A percentile compares a stretch with the other conserved stretches of the same genome.
phyloP scores from a whole-genome alignment of 2,329 filamentous ascomycete species.

The Plenodomus lindquistii region DNA sequence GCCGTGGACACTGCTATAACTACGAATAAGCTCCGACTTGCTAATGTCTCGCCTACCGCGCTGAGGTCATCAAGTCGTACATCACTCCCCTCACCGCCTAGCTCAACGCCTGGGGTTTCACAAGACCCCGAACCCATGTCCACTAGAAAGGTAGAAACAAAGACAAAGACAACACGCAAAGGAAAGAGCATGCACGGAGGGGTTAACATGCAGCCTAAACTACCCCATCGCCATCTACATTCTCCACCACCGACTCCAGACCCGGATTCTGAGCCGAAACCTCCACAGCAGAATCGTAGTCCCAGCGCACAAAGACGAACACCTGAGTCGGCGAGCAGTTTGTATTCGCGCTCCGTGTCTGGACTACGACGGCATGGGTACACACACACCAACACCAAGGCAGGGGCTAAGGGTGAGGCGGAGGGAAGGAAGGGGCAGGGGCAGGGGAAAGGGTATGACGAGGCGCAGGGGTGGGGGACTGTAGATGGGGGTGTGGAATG shows the following conservation, averaged over 20 bases:
- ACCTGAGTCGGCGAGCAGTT: slow-evolving; percentile 5
- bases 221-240: too few species aligned
- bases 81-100: not conserved
- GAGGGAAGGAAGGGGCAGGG: not conserved
- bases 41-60: not conserved
- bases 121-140: too few species aligned
- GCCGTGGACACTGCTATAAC: not conserved
- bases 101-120: not conserved
- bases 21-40: not conserved
- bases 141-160: too few species aligned
- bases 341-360: slow-evolving; percentile 7
- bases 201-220: too few species aligned
- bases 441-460: not conserved
- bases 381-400: not conserved
- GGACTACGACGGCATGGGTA: too few species aligned
- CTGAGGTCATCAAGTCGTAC: not conserved
- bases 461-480: too few species aligned
- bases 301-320: not conserved
- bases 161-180: too few species aligned
- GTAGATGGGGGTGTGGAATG: too few species aligned
- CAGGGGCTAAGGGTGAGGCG: not conserved
- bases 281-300: not conserved
- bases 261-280: too few species aligned
- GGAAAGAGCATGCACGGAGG: too few species aligned
- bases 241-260: too few species aligned